Percentiles rank a stretch among this genome's conserved stretches.
Evolutionary conservation across 1,139 yeast genomes (phyloP).

Genomic region (Fermentozyma sake): DNA sequence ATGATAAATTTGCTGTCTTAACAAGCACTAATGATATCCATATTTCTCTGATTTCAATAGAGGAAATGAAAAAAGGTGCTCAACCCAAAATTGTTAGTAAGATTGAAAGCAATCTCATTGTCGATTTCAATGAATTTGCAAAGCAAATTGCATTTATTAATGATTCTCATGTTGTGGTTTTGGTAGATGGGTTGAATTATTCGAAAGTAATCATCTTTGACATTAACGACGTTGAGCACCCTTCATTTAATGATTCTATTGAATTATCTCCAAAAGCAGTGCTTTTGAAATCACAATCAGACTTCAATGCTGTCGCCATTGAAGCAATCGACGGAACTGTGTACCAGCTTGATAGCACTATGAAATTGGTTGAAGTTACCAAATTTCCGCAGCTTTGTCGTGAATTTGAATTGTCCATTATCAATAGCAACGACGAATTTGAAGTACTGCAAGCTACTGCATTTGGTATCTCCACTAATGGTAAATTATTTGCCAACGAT

Average conservation of each 20-base stretch:
- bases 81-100: constrained; percentile 42
- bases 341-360: constrained; percentile 29
- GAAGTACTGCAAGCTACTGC: constrained; percentile 36
- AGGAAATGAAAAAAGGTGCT: constrained; percentile 33
- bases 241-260: constrained; percentile 35
- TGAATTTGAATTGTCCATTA: constrained; percentile 49
- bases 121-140: constrained; percentile 40
- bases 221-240: constrained; percentile 31
- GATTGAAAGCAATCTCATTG: constrained; percentile 24
- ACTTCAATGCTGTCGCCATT: constrained; percentile 48
- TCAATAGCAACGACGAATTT: constrained; percentile 21
- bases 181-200: constrained; percentile 47
- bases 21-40: constrained; percentile 34
- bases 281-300: constrained; percentile 52
- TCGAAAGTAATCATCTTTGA: constrained; percentile 52
- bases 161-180: constrained; percentile 48
- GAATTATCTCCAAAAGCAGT: constrained; percentile 50
- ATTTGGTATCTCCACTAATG: constrained; percentile 70
- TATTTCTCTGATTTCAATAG: constrained; percentile 20
- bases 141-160: constrained; percentile 64
- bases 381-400: constrained; percentile 69
- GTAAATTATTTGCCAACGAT: constrained; percentile 67
- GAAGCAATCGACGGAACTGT: constrained; percentile 67
- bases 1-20: constrained; percentile 54
- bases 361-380: constrained; percentile 28